These are phyloP conservation scores for Amborella trichopoda DNA, from an alignment of 164 flowering plant genomes.

Conservation along the genomic window DNA sequence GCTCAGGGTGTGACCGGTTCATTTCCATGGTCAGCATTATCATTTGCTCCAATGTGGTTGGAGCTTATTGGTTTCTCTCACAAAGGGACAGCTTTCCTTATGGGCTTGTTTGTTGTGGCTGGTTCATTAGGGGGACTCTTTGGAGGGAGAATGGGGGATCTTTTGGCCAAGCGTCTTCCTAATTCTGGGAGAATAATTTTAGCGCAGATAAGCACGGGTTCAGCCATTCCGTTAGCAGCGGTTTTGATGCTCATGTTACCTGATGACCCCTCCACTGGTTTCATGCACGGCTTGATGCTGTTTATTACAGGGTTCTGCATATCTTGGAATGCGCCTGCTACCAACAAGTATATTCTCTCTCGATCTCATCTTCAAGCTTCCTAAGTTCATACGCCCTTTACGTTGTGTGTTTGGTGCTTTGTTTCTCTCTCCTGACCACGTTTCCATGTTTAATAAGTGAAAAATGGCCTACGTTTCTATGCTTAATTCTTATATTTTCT, in stretches of 20 bases:
- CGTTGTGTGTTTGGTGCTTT: too few species aligned
- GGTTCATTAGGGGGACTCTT: constrained; percentile 74
- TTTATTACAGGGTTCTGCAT: constrained; percentile 61
- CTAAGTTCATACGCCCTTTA: too few species aligned
- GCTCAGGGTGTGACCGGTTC: constrained; percentile 90
- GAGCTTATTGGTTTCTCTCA: constrained; percentile 88
- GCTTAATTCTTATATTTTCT: too few species aligned
- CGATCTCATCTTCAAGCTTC: too few species aligned
- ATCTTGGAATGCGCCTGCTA: constrained; percentile 87
- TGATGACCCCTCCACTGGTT: constrained; percentile 49
- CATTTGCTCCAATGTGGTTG: constrained; percentile 92
- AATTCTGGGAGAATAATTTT: constrained; percentile 77
- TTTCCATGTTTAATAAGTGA: too few species aligned
- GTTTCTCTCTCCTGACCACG: too few species aligned
- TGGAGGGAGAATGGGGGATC: constrained; percentile 88
- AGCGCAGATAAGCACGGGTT: constrained; percentile 82
- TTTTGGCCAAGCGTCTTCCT: constrained; percentile 53
- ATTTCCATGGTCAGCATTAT: constrained; percentile 91
- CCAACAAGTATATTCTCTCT: constrained; percentile 63
- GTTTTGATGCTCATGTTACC: constrained; percentile 56
- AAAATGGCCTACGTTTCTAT: too few species aligned
- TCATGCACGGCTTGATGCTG: constrained; percentile 49
- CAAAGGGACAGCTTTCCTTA: constrained; percentile 49
- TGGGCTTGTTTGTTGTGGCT: constrained; percentile 47
- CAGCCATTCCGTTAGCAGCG: constrained; percentile 80